These are phyloP conservation scores for Pilaira anomala DNA, from an alignment of 192 early-diverging fungal genomes.

Conservation along the genomic window DNA sequence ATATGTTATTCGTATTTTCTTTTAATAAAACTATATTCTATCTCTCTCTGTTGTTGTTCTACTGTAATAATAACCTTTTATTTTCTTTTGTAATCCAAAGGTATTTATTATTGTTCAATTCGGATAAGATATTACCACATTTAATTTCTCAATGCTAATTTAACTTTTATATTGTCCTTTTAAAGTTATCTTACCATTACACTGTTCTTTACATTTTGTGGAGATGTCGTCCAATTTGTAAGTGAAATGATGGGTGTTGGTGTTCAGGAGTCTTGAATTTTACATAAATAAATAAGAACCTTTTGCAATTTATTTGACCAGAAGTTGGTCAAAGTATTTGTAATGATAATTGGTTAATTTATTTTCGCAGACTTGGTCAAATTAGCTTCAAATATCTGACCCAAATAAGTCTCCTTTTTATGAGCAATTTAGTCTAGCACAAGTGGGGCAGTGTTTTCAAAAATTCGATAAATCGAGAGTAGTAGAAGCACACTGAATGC, in stretches of 20 bases:
- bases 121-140: too few relatives aligned
- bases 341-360: conserved; percentile 2
- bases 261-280: neutral
- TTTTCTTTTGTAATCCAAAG: too few relatives aligned
- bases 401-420: conserved; percentile 2
- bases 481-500: too few relatives aligned
- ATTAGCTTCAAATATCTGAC: neutral
- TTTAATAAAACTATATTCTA: too few relatives aligned
- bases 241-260: conserved; percentile 3
- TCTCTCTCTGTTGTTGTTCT: too few relatives aligned
- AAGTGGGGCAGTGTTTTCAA: conserved; percentile 4
- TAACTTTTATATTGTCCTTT: too few relatives aligned
- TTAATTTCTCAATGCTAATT: too few relatives aligned
- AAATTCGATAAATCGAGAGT: conserved; percentile 1
- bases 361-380: conserved; percentile 10
- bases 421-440: conserved; percentile 9
- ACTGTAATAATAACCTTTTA: too few relatives aligned
- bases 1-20: too few relatives aligned
- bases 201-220: neutral
- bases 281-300: neutral
- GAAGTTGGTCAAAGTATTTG: conserved; percentile 7
- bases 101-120: too few relatives aligned
- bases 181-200: too few relatives aligned
- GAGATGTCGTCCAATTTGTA: conserved; percentile 12
- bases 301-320: conserved; percentile 6